Evolutionary conservation across 495 filamentous ascomycete genomes (phyloP).

Genomic region (Pseudevernia furfuracea): DNA sequence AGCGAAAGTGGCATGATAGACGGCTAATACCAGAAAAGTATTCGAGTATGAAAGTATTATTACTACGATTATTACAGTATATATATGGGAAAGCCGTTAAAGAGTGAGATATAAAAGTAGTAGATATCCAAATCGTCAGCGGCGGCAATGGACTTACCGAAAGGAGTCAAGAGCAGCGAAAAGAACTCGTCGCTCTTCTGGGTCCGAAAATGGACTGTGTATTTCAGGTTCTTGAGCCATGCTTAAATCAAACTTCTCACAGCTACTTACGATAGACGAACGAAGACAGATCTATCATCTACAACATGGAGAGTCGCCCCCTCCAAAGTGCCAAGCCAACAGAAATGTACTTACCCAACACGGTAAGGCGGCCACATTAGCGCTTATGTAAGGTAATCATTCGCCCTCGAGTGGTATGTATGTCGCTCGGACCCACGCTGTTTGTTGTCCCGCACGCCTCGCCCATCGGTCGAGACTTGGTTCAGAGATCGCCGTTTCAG

Average conservation of each 20-base stretch:
- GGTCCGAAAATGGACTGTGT: slow-evolving; percentile 53
- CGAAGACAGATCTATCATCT: neutral
- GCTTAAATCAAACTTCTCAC: neutral
- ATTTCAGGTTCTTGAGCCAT: neutral
- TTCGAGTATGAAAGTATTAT: neutral
- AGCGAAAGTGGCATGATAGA: neutral
- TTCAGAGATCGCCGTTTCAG: too few relatives aligned
- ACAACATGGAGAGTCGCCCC: too few relatives aligned
- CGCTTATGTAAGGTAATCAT: too few relatives aligned
- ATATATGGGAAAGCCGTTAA: slow-evolving; percentile 10
- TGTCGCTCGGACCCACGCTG: too few relatives aligned
- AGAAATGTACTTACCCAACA: too few relatives aligned
- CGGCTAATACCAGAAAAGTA: neutral
- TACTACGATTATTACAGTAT: neutral
- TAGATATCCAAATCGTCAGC: neutral
- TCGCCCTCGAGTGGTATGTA: too few relatives aligned
- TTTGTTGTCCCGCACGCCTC: too few relatives aligned
- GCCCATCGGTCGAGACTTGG: too few relatives aligned
- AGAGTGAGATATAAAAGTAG: neutral
- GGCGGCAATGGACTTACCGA: slow-evolving; percentile 49
- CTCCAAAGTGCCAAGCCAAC: too few relatives aligned
- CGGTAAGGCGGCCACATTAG: too few relatives aligned
- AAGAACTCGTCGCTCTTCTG: slow-evolving; percentile 67
- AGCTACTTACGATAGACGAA: neutral
- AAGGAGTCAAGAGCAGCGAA: slow-evolving; percentile 78